Evolutionary conservation across 106 monocot genomes (phyloP).

Genomic region (Hemerocallis citrina): DNA sequence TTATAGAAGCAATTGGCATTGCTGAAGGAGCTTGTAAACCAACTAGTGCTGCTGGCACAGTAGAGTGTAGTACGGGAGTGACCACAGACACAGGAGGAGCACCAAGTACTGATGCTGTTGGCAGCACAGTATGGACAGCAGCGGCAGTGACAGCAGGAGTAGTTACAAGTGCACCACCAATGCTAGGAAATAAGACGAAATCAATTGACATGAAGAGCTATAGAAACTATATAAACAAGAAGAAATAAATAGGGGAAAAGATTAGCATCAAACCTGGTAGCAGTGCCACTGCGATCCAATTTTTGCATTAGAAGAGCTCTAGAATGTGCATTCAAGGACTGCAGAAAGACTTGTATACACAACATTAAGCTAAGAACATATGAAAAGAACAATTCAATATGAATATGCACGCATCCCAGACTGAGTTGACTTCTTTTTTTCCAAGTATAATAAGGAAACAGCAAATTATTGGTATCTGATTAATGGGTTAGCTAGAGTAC

Average conservation of each 20-base stretch:
- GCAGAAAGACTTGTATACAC: conserved; percentile 5
- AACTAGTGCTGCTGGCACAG: conserved; percentile 13
- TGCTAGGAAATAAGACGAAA: conserved; percentile 13
- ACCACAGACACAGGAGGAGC: conserved; percentile 17
- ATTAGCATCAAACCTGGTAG: conserved; percentile 23
- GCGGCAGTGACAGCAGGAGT: conserved; percentile 6
- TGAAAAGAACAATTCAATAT: not conserved
- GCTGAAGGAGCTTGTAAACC: conserved; percentile 16
- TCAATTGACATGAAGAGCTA: too few relatives aligned
- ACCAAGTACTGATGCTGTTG: conserved; percentile 21
- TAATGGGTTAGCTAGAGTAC: too few relatives aligned
- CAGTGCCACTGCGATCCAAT: conserved; percentile 52
- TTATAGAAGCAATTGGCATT: conserved; percentile 10
- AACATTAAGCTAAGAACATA: not conserved
- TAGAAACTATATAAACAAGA: too few relatives aligned
- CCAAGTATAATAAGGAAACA: too few relatives aligned
- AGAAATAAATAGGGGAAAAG: too few relatives aligned
- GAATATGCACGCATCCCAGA: too few relatives aligned
- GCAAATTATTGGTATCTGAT: too few relatives aligned
- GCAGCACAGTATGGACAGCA: too few relatives aligned
- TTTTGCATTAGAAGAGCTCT: conserved; percentile 58
- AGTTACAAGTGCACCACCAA: conserved; percentile 7
- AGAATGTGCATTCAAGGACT: conserved; percentile 58
- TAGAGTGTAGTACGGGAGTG: conserved; percentile 4
- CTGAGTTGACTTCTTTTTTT: too few relatives aligned